phyloP scores from a whole-genome alignment of 1,139 yeast genomes.

The Lodderomyces metapsilosis region DNA sequence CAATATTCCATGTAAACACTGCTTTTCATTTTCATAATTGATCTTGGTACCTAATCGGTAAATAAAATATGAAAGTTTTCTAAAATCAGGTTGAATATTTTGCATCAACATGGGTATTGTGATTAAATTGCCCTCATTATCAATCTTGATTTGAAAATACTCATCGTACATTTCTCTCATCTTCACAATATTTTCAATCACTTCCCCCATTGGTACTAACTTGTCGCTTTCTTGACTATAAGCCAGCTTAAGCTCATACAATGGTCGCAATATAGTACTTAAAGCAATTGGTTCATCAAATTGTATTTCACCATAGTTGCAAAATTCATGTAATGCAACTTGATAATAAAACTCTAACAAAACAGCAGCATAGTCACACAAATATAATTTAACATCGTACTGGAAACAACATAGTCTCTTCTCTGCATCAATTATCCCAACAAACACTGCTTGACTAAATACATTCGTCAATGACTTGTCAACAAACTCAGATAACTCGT shows the following conservation, averaged over 20 bases:
- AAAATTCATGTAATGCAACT: slow-evolving; percentile 70
- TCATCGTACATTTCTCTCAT: slow-evolving; percentile 80
- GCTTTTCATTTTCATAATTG: slow-evolving; percentile 64
- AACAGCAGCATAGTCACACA: slow-evolving; percentile 79
- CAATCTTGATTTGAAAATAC: slow-evolving; percentile 61
- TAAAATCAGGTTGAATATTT: slow-evolving; percentile 59
- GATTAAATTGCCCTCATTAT: slow-evolving; percentile 28
- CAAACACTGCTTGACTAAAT: slow-evolving; percentile 67
- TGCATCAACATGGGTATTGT: slow-evolving; percentile 68
- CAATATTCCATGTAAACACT: slow-evolving; percentile 64
- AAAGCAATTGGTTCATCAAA: slow-evolving; percentile 40
- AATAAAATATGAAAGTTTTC: slow-evolving; percentile 67
- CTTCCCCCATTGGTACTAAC: slow-evolving; percentile 18
- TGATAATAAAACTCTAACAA: slow-evolving; percentile 78
- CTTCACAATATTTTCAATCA: slow-evolving; percentile 29
- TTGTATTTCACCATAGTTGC: slow-evolving; percentile 70
- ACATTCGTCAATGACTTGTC: slow-evolving; percentile 61
- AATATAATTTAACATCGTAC: slow-evolving; percentile 68
- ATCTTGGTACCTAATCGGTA: slow-evolving; percentile 58
- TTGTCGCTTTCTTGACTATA: slow-evolving; percentile 5
- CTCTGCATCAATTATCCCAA: slow-evolving; percentile 77
- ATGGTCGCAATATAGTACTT: slow-evolving; percentile 26
- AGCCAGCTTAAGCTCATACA: slow-evolving; percentile 15
- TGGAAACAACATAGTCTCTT: slow-evolving; percentile 80
- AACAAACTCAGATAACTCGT: slow-evolving; percentile 45